Conservation (phyloP, 129 eudicot genomes). For the Ambrosia artemisiifolia region DNA sequence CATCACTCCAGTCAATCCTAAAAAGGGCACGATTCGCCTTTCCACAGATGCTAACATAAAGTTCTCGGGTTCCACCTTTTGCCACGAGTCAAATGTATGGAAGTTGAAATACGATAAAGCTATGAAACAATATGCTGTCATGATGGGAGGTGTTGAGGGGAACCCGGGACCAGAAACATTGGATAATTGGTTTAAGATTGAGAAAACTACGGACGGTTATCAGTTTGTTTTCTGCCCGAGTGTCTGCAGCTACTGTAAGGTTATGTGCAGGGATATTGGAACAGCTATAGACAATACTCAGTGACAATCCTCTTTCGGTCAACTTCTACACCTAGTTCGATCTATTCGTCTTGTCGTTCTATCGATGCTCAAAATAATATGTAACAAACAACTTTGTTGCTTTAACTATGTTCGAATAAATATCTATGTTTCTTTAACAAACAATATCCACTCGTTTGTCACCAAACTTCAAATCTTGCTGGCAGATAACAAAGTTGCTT, state of each 20-base stretch:
- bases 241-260: constrained; percentile 31
- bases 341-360: background rate
- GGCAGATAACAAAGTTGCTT: background rate
- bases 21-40: constrained; percentile 26
- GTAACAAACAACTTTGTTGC: background rate
- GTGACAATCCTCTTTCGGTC: constrained; percentile 23
- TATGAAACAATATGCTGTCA: constrained; percentile 16
- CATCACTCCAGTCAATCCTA: constrained; percentile 28
- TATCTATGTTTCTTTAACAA: background rate
- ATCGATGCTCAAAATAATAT: background rate
- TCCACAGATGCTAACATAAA: constrained; percentile 35
- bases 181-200: constrained; percentile 42
- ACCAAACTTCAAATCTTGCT: constrained; percentile 4
- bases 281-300: constrained; percentile 15
- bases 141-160: constrained; percentile 36
- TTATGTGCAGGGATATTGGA: constrained; percentile 33
- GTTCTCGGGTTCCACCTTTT: constrained; percentile 19
- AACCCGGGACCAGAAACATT: constrained; percentile 28
- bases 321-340: constrained; percentile 12
- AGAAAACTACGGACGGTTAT: constrained; percentile 29
- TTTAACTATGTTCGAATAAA: background rate
- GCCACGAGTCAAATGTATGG: constrained; percentile 32
- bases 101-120: constrained; percentile 17
- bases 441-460: constrained; percentile 18
- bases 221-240: constrained; percentile 36